Evolutionary conservation across 306 rosid species (phyloP), one percentile per base, ranked within the genome.

Genomic region (Begonia masoniana): DNA sequence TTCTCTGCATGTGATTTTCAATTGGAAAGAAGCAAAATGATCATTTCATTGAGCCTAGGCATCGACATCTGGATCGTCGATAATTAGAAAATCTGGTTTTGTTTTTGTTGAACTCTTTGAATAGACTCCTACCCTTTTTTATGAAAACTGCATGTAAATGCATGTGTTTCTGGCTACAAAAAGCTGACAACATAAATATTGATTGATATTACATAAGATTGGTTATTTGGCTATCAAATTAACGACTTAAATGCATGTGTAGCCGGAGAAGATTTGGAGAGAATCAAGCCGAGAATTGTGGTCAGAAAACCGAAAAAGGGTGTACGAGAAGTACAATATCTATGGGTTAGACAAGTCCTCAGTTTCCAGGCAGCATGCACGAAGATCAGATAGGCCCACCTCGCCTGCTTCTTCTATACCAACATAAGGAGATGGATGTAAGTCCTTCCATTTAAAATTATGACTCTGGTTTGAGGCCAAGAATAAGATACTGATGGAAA

Each of bases 261-360:
- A 91, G 99, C 84, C 99, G 96, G 46, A 79, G 95, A 64, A 83
- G 83, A 79, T 91, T 91, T 15, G 96, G 86, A 55, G 99, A 91
- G 81, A 81, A 86, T 61, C 99, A 86, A 77, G 99, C 99, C 15
- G 94, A 86, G 68, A 77, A 68, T 36, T 91, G 99, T 86, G 99
- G 99, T 83, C 94, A 0, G 96, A 86, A 82, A 91, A 91, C 48
- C 88, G 86, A 1, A 93, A 91, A 15, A 86, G 65, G 68, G 99
- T 91, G 50, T 91, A 86, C 9, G 88, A 86, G 59, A 79, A 56
- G 74, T 91, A 86, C 71, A 86, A 86, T 10, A 94, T 91, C 56
- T 84, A 84, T 5, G 78, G 71, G 41, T 35, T 77, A 0, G 96
- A 86, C 68, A 86, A 74, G 56, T 75, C 94, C 7, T 74, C 80